Evolutionary conservation across 2,329 filamentous ascomycete species (phyloP).

Genomic region (Talaromyces sp.): DNA sequence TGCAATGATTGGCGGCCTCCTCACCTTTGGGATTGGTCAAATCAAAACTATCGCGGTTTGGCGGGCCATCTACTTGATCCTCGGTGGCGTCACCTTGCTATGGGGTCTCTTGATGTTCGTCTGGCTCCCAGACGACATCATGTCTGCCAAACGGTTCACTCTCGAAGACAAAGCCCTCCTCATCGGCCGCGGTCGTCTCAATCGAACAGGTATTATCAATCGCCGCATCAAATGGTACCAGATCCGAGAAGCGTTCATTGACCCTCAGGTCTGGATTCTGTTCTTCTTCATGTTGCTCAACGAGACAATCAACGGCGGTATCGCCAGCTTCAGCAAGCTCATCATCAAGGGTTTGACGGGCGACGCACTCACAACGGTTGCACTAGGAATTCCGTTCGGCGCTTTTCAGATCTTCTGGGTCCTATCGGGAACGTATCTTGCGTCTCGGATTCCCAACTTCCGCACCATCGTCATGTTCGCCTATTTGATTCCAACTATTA

Average conservation of each 20-base stretch:
- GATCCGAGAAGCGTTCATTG: conserved; percentile 48
- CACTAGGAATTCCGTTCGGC: conserved; percentile 56
- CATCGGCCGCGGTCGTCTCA: conserved; percentile 39
- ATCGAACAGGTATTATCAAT: conserved; percentile 49
- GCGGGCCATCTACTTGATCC: conserved; percentile 48
- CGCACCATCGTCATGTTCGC: conserved; percentile 55
- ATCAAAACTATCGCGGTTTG: conserved; percentile 45
- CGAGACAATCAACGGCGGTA: conserved; percentile 53
- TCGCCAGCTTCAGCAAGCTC: conserved; percentile 57
- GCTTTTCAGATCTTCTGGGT: conserved; percentile 57
- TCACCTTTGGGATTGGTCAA: conserved; percentile 41
- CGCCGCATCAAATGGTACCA: conserved; percentile 50
- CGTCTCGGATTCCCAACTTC: conserved; percentile 51
- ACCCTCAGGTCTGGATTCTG: conserved; percentile 48
- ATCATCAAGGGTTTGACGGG: conserved; percentile 52
- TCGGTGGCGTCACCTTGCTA: conserved; percentile 45
- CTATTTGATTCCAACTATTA: conserved; percentile 54
- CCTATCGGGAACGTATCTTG: conserved; percentile 50
- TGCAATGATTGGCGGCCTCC: conserved; percentile 48
- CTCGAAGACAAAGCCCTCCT: conserved; percentile 47
- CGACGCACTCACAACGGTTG: conserved; percentile 49
- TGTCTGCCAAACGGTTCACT: conserved; percentile 44
- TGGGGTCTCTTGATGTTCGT: conserved; percentile 44
- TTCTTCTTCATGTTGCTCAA: conserved; percentile 52
- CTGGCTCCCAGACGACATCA: conserved; percentile 47